A percentile compares a stretch with the other conserved stretches of the same genome.
phyloP scores from a whole-genome alignment of 805 yeast species.

The Suhomyces xylopsoci region DNA sequence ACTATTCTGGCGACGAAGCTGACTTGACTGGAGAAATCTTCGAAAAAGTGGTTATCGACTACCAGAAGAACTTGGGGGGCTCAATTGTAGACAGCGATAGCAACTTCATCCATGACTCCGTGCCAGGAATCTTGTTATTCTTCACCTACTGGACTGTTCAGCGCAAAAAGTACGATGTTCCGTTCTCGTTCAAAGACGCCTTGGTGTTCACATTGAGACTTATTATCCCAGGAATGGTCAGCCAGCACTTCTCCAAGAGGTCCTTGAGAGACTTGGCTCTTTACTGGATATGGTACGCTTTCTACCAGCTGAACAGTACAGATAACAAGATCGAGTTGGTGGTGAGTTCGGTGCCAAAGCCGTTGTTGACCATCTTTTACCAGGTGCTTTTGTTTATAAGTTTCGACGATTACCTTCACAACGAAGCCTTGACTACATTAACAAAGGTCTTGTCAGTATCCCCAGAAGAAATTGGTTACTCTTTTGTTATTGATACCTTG shows the following conservation, averaged over 20 bases:
- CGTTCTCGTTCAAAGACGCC: constrained; percentile 16
- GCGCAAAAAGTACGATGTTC: neutral
- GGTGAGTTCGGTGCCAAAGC: constrained; percentile 28
- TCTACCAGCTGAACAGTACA: constrained; percentile 17
- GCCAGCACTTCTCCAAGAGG: constrained; percentile 15
- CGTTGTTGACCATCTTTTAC: constrained; percentile 27
- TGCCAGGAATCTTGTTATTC: constrained; percentile 22
- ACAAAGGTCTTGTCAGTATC: constrained; percentile 59
- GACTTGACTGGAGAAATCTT: constrained; percentile 38
- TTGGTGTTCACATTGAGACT: constrained; percentile 23
- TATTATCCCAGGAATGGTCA: constrained; percentile 35
- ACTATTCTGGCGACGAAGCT: constrained; percentile 18
- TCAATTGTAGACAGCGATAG: constrained; percentile 25
- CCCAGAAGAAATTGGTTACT: constrained; percentile 55
- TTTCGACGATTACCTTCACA: constrained; percentile 25
- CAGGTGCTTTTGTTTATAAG: constrained; percentile 26
- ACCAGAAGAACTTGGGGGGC: constrained; percentile 31
- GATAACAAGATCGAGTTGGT: constrained; percentile 23
- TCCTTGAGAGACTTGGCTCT: constrained; percentile 27
- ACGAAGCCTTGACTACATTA: constrained; percentile 55
- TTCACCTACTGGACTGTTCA: constrained; percentile 13
- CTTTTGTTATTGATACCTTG: constrained; percentile 62
- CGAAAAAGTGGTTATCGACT: constrained; percentile 38
- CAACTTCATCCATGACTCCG: constrained; percentile 27
- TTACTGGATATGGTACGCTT: constrained; percentile 39